Conservation (phyloP, 2,329 filamentous ascomycete genomes). For the Xylaria sp. region DNA sequence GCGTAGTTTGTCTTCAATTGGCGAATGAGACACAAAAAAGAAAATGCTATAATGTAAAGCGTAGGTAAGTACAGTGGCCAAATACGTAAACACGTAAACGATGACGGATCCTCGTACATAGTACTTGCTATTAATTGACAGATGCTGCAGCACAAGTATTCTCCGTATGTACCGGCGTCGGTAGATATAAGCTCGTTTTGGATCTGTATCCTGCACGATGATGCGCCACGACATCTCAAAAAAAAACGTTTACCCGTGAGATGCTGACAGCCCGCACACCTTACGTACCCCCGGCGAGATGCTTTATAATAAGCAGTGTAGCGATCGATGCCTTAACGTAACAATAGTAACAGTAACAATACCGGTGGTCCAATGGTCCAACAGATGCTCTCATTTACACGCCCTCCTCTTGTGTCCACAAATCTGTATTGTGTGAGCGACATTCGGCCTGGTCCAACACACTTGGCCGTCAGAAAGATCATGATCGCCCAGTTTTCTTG, state of each 20-base stretch:
- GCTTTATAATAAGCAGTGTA: not conserved
- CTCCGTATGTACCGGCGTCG: not conserved
- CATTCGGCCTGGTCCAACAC: not conserved
- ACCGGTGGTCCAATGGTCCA: too few species aligned
- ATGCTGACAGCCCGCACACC: not conserved
- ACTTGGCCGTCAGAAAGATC: not conserved
- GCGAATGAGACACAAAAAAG: not conserved
- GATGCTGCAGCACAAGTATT: slow-evolving; percentile 1
- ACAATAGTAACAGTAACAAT: too few species aligned
- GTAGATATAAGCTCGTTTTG: slow-evolving; percentile 10
- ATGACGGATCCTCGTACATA: slow-evolving; percentile 10
- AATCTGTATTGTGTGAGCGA: slow-evolving; percentile 2
- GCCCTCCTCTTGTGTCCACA: not conserved
- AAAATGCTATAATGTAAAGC: not conserved
- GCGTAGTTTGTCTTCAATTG: slow-evolving; percentile 9
- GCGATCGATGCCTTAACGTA: too few species aligned
- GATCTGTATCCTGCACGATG: slow-evolving; percentile 14
- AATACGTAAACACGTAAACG: not conserved
- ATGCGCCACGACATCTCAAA: slow-evolving; percentile 12
- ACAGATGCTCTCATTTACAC: not conserved
- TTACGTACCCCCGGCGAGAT: not conserved
- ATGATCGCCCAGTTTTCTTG: not conserved
- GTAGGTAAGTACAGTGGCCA: not conserved
- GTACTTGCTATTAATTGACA: not conserved
- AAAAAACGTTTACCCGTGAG: slow-evolving; percentile 6